Percentiles rank a stretch among this genome's conserved stretches.
phyloP scores from a whole-genome alignment of 148 eudicot genomes.

The Cornus florida region DNA sequence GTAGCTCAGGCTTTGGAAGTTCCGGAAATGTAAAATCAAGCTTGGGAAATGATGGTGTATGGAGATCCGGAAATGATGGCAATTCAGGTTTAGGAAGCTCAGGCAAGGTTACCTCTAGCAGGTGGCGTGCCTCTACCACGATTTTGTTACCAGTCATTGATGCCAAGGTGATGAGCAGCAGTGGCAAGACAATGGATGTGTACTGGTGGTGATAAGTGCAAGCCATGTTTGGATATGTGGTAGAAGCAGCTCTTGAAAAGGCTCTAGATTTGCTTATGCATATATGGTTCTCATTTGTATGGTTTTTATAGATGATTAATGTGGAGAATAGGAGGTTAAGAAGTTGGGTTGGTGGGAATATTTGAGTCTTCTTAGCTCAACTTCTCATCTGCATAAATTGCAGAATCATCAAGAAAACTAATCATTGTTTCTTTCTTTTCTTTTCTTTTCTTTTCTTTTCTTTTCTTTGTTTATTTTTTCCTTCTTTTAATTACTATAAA shows the following conservation, averaged over 20 bases:
- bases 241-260: not conserved
- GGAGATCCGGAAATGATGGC: not conserved
- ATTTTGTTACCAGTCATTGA: not conserved
- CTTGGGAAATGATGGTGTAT: not conserved
- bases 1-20: not conserved
- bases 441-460: too few species aligned
- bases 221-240: not conserved
- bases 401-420: not conserved
- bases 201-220: not conserved
- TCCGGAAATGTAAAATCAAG: conserved; percentile 8
- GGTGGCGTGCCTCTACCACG: conserved; percentile 13
- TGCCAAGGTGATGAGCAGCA: conserved; percentile 11
- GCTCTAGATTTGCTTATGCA: not conserved
- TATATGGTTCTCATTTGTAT: not conserved
- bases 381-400: conserved; percentile 8
- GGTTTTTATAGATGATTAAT: not conserved
- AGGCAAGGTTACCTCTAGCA: conserved; percentile 20
- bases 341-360: conserved; percentile 9
- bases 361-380: conserved; percentile 4
- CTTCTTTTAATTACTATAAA: too few species aligned
- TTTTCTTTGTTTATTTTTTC: too few species aligned
- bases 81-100: conserved; percentile 11
- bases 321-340: not conserved
- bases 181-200: conserved; percentile 5
- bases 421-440: not conserved